A percentile compares a stretch with the other conserved stretches of the same genome.
Evolutionary conservation across 2,329 filamentous ascomycete species (phyloP).

Genomic region (Rhynchosporium secalis): DNA sequence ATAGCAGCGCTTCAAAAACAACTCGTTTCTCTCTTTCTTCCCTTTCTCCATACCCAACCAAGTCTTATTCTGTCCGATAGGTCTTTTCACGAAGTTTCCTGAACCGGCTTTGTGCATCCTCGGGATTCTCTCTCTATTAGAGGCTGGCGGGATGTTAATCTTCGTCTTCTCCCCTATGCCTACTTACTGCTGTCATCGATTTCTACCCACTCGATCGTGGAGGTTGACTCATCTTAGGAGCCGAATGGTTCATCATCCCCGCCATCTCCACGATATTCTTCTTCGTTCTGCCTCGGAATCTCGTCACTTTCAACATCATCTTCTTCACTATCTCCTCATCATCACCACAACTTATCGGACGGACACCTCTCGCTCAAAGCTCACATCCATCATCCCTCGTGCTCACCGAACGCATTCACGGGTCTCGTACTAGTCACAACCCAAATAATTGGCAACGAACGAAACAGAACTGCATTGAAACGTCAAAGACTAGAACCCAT

Average conservation of each 20-base stretch:
- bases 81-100: background rate
- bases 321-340: background rate
- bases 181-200: background rate
- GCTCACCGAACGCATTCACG: no score
- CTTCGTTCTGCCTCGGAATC: background rate
- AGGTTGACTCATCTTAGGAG: background rate
- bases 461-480: conserved; percentile 16
- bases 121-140: background rate
- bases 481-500: background rate
- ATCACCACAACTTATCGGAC: no score
- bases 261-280: background rate
- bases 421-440: no score
- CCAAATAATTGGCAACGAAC: background rate
- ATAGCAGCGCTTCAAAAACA: background rate
- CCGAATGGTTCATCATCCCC: conserved; percentile 6
- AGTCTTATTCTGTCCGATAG: background rate
- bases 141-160: background rate
- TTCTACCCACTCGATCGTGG: background rate
- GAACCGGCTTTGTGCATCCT: background rate
- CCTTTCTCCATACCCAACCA: background rate
- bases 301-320: background rate
- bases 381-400: background rate
- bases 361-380: no score
- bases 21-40: background rate
- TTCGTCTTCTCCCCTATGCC: background rate